phyloP scores from a whole-genome alignment of 2,329 filamentous ascomycete species.

The Colletotrichum abscissum region DNA sequence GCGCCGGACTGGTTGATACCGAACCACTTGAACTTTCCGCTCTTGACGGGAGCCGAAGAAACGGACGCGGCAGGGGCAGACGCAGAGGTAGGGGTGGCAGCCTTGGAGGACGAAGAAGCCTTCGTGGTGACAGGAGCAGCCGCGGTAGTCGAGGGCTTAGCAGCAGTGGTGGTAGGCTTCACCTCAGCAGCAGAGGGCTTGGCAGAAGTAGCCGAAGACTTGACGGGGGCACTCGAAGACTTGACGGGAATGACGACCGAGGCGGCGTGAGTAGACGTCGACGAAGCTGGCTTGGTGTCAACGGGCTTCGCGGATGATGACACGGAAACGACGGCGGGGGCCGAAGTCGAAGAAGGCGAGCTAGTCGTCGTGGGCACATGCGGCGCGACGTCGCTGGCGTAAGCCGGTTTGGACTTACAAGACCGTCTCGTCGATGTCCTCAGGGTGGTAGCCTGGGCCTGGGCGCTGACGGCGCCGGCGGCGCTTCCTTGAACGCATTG shows the following conservation, averaged over 20 bases:
- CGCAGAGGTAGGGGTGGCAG: neutral
- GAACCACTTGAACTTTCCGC: conserved; percentile 51
- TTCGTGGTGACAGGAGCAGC: neutral
- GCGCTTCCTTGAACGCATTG: conserved; percentile 48
- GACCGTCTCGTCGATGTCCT: conserved; percentile 13
- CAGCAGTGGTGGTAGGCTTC: neutral
- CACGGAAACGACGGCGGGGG: neutral
- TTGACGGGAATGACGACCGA: neutral
- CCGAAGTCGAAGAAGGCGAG: neutral
- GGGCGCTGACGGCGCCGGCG: neutral
- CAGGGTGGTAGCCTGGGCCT: conserved; percentile 16
- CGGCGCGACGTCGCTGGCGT: conserved; percentile 3
- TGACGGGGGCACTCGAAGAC: neutral
- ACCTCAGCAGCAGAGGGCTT: neutral
- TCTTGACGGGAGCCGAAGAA: conserved; percentile 3
- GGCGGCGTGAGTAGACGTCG: neutral
- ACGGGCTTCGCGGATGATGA: conserved; percentile 11
- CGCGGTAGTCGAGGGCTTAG: neutral
- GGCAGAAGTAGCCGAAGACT: neutral
- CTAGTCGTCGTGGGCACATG: conserved; percentile 7
- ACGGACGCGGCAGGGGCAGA: neutral
- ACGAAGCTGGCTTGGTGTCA: conserved; percentile 14
- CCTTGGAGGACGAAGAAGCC: neutral
- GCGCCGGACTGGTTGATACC: conserved; percentile 63
- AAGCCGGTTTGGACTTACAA: conserved; percentile 25